Evolutionary conservation across 75 land plant species (phyloP).

Genomic region (Ceratopteris richardii): DNA sequence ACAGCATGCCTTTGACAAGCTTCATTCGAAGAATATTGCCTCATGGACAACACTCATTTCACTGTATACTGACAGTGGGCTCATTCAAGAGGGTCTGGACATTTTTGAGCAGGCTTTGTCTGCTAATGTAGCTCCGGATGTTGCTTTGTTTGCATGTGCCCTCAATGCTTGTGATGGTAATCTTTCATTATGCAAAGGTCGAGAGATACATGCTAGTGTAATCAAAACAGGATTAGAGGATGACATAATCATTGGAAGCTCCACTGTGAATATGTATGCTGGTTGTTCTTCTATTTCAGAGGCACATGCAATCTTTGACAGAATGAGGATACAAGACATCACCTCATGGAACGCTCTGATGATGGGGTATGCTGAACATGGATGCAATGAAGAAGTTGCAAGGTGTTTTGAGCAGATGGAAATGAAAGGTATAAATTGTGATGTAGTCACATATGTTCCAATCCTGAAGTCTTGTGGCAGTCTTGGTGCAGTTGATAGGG

Average conservation of each 20-base stretch:
- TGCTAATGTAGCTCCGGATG: constrained; percentile 11
- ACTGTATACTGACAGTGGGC: constrained; percentile 20
- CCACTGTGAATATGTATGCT: constrained; percentile 32
- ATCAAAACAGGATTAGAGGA: constrained; percentile 17
- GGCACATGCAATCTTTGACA: constrained; percentile 34
- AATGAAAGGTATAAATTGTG: constrained; percentile 5
- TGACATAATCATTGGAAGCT: constrained; percentile 27
- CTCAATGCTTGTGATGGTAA: constrained; percentile 31
- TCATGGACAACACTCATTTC: constrained; percentile 24
- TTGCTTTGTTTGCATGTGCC: constrained; percentile 32
- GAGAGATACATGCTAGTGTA: constrained; percentile 18
- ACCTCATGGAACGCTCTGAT: constrained; percentile 31
- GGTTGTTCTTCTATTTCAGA: constrained; percentile 13
- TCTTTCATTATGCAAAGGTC: constrained; percentile 6
- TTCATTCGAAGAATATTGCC: constrained; percentile 11
- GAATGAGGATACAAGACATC: constrained; percentile 21
- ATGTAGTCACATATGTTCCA: constrained; percentile 33
- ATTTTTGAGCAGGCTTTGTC: constrained; percentile 22
- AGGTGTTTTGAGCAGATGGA: constrained; percentile 38
- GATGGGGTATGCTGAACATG: constrained; percentile 39
- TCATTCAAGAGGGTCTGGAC: constrained; percentile 7
- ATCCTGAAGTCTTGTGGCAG: constrained; percentile 52
- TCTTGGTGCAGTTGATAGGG: constrained; percentile 24
- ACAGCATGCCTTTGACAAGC: constrained; percentile 16
- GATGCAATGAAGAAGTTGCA: constrained; percentile 21